These are phyloP conservation scores for Plantago lanceolata DNA, from an alignment of 305 asterid species.

Conservation along the genomic window DNA sequence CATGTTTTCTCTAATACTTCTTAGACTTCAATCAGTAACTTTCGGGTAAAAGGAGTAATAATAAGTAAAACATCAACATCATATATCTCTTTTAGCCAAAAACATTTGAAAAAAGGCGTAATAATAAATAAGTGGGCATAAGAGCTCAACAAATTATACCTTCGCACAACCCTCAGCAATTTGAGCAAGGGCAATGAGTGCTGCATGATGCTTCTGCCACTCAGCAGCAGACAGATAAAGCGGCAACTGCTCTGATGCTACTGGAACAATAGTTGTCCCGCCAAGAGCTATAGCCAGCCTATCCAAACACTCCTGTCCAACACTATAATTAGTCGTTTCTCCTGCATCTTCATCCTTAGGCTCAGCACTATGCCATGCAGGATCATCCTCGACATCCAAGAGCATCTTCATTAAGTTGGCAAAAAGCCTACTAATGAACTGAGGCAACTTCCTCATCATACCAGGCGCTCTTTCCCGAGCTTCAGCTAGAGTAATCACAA, in stretches of 20 bases:
- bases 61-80: background rate
- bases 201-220: conserved; percentile 94
- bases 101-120: background rate
- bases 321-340: conserved; percentile 72
- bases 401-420: conserved; percentile 76
- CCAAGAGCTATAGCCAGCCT: conserved; percentile 80
- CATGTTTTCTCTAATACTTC: too few relatives aligned
- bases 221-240: conserved; percentile 69
- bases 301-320: conserved; percentile 92
- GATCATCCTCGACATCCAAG: conserved; percentile 77
- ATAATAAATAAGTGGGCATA: too few relatives aligned
- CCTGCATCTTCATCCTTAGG: conserved; percentile 89
- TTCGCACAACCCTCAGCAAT: conserved; percentile 89
- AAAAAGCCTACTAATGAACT: conserved; percentile 70
- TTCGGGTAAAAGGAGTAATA: background rate
- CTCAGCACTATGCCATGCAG: conserved; percentile 85
- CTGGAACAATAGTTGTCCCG: conserved; percentile 85
- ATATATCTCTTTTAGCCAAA: background rate
- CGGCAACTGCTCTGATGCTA: conserved; percentile 79
- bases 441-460: conserved; percentile 92
- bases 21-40: too few relatives aligned
- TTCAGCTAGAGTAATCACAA: conserved; percentile 78
- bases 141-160: conserved; percentile 32
- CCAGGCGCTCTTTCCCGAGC: conserved; percentile 95
- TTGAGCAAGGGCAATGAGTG: conserved; percentile 85